Percentiles rank a stretch among this genome's conserved stretches.
These are phyloP conservation scores for Flaveria brownii DNA, from an alignment of 129 eudicot genomes.

Conservation along the genomic window DNA sequence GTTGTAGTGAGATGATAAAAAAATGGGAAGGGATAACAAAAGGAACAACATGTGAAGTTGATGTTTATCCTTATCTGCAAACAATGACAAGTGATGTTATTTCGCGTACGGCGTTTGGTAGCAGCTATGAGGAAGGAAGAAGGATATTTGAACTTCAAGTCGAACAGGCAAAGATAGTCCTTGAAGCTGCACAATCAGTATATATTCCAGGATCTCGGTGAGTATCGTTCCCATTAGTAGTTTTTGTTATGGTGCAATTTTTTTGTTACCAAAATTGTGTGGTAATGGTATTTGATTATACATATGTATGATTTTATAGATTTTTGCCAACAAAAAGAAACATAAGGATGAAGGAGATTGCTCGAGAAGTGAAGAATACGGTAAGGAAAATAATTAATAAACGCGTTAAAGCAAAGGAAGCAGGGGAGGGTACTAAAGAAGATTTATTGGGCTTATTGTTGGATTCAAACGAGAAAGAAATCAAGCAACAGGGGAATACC, in stretches of 20 bases:
- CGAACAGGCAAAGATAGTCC: constrained; percentile 22
- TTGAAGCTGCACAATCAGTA: constrained; percentile 7
- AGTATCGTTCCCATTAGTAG: not conserved
- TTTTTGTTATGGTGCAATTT: too few species aligned
- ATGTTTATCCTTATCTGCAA: constrained; percentile 33
- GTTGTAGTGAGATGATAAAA: constrained; percentile 25
- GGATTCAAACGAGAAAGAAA: constrained; percentile 21
- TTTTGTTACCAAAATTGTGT: too few species aligned
- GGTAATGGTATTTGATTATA: too few species aligned
- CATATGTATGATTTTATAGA: not conserved
- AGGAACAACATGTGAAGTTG: constrained; percentile 22
- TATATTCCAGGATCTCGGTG: constrained; percentile 37
- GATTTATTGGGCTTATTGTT: constrained; percentile 24
- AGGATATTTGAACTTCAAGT: constrained; percentile 35
- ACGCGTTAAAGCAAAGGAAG: constrained; percentile 10
- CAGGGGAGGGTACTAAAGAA: not conserved
- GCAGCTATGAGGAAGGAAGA: constrained; percentile 34
- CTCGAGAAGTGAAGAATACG: not conserved
- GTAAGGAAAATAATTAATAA: constrained; percentile 19
- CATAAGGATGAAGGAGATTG: constrained; percentile 23
- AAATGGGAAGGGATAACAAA: constrained; percentile 23
- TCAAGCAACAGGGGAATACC: constrained; percentile 12
- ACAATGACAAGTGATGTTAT: constrained; percentile 28
- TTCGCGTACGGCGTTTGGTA: constrained; percentile 33
- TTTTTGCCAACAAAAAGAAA: constrained; percentile 32